Evolutionary conservation across 805 yeast species (phyloP).

Genomic region (Yarrowia sp.): DNA sequence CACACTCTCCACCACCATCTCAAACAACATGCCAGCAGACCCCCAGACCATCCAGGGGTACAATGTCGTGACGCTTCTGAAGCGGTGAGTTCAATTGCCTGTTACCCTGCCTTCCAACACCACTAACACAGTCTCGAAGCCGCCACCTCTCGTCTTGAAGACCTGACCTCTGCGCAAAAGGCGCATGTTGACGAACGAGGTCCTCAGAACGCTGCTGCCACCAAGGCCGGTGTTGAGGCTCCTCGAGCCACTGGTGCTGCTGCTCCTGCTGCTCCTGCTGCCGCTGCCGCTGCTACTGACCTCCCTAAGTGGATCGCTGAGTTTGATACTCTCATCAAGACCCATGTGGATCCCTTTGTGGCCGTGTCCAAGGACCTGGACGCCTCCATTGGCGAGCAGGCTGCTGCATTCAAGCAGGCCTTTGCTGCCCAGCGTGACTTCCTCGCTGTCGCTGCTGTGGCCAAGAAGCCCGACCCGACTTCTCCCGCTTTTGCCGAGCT

Average conservation of each 20-base stretch:
- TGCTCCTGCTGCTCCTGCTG: constrained; percentile 30
- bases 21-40: constrained; percentile 13
- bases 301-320: constrained; percentile 41
- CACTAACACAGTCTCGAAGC: constrained; percentile 66
- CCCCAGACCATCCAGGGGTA: constrained; percentile 61
- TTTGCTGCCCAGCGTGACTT: constrained; percentile 60
- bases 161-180: constrained; percentile 76
- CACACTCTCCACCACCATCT: not conserved
- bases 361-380: constrained; percentile 54
- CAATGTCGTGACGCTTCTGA: constrained; percentile 76
- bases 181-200: constrained; percentile 43
- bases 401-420: constrained; percentile 42
- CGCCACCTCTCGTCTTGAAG: constrained; percentile 90
- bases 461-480: constrained; percentile 62
- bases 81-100: constrained; percentile 46
- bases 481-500: constrained; percentile 55
- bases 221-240: constrained; percentile 30
- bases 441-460: constrained; percentile 54
- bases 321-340: constrained; percentile 55
- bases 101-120: not conserved
- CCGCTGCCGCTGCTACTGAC: constrained; percentile 28
- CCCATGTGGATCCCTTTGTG: constrained; percentile 59
- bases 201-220: constrained; percentile 28
- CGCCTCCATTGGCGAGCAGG: constrained; percentile 54
- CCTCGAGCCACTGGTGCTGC: constrained; percentile 31